Evolutionary conservation across 1,284 basidiomycete genomes (phyloP), one percentile per base, ranked within the genome.

Genomic region (Papiliotrema nemorosa): DNA sequence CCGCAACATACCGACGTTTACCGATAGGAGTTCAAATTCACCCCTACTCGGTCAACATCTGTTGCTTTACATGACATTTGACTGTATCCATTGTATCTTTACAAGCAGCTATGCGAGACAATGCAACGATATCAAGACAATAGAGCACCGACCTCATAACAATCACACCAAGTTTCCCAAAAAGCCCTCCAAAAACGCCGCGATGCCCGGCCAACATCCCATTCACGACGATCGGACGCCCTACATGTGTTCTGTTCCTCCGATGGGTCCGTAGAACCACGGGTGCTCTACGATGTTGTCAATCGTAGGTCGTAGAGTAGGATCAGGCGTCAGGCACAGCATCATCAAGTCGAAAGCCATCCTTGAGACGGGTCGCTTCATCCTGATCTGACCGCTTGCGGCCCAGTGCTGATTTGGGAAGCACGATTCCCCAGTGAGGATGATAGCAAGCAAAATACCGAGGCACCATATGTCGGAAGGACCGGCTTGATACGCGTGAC

Each of bases 391-490:
- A 16, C 80, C 80, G 31, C 74, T 70, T 50, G 77, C 73, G 13
- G 88, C 88, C 60, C 88, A 84, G 24, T 80, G 78, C 47, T 83
- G 81, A 7, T 84, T 84, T 5, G 84, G 81, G 71, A 93, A 94
- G 3, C 89, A 89, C 21, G 87, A 88, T 60, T 86, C 80, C 16
- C 90, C 90, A 2, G 87, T 89, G 56, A 93, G 79, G 39, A 94
- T 79, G 72, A 90, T 91, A 18, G 85, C 86, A 48, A 93, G 82
- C 31, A 94, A 79, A 41, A 94, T 86, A 27, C 91, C 91, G n/a
- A 93, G 80, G 1, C 88, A 88, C 91, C 90, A 94, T 39, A 93
- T 81, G 72, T 94, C 91, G 18, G 87, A 86, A 10, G 87, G 85
- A 1, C 85, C 83, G 0, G 89, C 78, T 26, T 74, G 69, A 62